A percentile compares a stretch with the other conserved stretches of the same genome.
Conservation (phyloP, 129 eudicot genomes). For the Pulicaria dysenterica region DNA sequence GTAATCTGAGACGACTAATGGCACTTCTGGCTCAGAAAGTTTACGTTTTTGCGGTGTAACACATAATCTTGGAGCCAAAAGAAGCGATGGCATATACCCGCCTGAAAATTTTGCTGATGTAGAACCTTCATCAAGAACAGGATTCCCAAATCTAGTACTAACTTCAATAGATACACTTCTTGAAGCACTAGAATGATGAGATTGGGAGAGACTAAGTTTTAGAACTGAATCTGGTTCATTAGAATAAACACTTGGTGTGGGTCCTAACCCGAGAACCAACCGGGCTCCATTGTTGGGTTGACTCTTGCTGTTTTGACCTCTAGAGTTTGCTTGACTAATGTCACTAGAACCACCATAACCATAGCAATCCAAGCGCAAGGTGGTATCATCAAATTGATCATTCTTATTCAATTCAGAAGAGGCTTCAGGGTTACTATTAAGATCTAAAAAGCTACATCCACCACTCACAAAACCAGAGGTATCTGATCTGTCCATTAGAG, state of each 20-base stretch:
- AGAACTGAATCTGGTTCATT: conserved; percentile 21
- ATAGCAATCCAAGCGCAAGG: conserved; percentile 69
- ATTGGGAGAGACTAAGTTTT: conserved; percentile 49
- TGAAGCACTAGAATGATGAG: conserved; percentile 41
- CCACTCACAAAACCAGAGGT: conserved; percentile 89
- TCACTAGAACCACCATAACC: conserved; percentile 44
- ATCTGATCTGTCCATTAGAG: conserved; percentile 69
- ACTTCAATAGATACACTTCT: conserved; percentile 36
- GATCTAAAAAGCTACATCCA: conserved; percentile 53
- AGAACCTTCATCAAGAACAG: conserved; percentile 75
- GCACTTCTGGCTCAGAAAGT: conserved; percentile 40
- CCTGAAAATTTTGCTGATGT: conserved; percentile 82
- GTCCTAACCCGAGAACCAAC: conserved; percentile 89
- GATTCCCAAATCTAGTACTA: conserved; percentile 23
- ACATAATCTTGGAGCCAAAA: conserved; percentile 67
- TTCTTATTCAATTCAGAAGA: conserved; percentile 39
- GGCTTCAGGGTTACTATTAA: conserved; percentile 35
- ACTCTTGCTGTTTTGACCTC: conserved; percentile 27
- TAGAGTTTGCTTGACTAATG: conserved; percentile 24
- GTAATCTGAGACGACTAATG: conserved; percentile 49
- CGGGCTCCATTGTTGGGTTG: conserved; percentile 58
- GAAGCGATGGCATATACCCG: conserved; percentile 81
- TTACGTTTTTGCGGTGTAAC: conserved; percentile 23
- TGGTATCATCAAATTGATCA: conserved; percentile 56
- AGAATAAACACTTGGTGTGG: conserved; percentile 51